phyloP scores from a whole-genome alignment of 768 basidiomycete genomes.

The Favolaschia claudopus region DNA sequence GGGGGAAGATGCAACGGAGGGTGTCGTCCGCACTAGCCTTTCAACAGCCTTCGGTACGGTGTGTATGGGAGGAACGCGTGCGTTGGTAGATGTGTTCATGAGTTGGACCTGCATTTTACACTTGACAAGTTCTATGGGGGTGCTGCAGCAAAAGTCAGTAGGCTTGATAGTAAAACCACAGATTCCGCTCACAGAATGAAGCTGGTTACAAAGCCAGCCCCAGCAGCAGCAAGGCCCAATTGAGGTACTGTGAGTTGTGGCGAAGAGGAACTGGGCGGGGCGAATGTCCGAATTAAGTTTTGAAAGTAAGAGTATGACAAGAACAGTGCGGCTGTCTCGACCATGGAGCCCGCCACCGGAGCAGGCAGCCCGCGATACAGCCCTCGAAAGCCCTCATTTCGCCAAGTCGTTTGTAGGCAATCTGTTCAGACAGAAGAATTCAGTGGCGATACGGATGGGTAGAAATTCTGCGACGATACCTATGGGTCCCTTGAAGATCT shows the following conservation, averaged over 20 bases:
- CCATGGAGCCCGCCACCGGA: constrained; percentile 91
- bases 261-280: constrained; percentile 36
- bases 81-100: constrained; percentile 48
- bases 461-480: too few relatives aligned
- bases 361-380: constrained; percentile 92
- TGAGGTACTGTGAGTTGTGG: constrained; percentile 67
- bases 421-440: too few relatives aligned
- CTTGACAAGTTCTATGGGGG: constrained; percentile 94
- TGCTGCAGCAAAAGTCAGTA: constrained; percentile 51
- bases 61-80: constrained; percentile 21
- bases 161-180: neutral
- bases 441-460: too few relatives aligned
- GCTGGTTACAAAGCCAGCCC: constrained; percentile 87
- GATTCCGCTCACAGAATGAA: constrained; percentile 76
- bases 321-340: constrained; percentile 90
- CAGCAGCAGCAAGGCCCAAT: constrained; percentile 80
- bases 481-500: constrained; percentile 82
- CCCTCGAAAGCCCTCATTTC: constrained; percentile 82
- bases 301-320: constrained; percentile 84
- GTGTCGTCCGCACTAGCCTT: constrained; percentile 12
- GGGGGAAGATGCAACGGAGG: constrained; percentile 24
- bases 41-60: constrained; percentile 10
- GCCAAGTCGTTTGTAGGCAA: constrained; percentile 84
- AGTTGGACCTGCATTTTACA: constrained; percentile 99
- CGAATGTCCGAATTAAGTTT: constrained; percentile 55